Evolutionary conservation across 192 early-diverging fungal genomes (phyloP), one percentile per base, ranked within the genome.

Genomic region (Chytriomyces confervae): DNA sequence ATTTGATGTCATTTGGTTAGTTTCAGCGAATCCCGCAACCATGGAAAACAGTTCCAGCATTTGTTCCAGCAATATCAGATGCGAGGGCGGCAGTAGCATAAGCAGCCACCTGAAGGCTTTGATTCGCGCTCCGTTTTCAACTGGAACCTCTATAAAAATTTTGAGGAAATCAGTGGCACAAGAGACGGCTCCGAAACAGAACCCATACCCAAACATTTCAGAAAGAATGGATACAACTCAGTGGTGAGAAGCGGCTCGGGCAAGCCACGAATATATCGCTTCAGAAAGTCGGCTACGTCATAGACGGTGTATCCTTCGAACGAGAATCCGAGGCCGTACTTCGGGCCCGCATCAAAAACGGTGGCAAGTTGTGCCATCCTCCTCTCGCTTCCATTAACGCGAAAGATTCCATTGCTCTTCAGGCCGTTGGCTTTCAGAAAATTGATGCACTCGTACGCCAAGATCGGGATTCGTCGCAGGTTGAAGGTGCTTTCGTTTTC

Each of bases 271-370:
- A 87, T 53, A 71, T 84, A 89, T 44, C 79, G 72, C 68, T 89
- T 89, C 6, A 89, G 49, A 46, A 84, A 77, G 48, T 83, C 86
- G 0, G 87, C 87, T 3, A 86, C 84, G 69, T 89, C 87, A 70
- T 86, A 85, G 7, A 81, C 77, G 23, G 75, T 82, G 78, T 82
- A 86, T 43, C 84, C 87, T 44, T 86, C 83, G 62, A 86, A 86
- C 7, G 77, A 73, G 6, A 79, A 80, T 61, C 81, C 83, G 43
- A 63, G 65, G 1, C 85, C 85, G 72, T 86, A 86, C 20, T 47
- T 61, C 2, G 85, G 85, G 20, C 84, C 76, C 10, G 83, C 76
- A 50, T 85, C 79, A 79, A 86, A 86, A 44, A 71, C 62, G 7
- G 50, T 62, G 16, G 81, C 72, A 13, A 88, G 72, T 43, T 81